Conservation (phyloP, 140 eudicot species). For the Bidens hawaiensis region DNA sequence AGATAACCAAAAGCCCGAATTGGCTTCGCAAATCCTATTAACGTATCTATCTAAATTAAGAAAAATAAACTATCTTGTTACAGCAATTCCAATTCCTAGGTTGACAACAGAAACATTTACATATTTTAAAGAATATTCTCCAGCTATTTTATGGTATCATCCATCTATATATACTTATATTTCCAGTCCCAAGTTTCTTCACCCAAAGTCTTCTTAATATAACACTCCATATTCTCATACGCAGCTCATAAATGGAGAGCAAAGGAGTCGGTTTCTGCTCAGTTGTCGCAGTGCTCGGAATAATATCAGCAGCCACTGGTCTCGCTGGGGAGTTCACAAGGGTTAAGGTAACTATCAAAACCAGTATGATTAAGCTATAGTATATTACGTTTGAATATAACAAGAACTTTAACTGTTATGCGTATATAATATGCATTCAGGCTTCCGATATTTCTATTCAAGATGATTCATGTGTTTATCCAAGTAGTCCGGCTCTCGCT, state of each 20-base stretch:
- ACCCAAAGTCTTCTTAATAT: slow-evolving; percentile 17
- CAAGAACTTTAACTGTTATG: background rate
- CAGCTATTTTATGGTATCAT: background rate
- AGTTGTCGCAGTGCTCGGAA: slow-evolving; percentile 30
- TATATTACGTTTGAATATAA: background rate
- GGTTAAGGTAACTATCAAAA: slow-evolving; percentile 24
- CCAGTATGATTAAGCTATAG: background rate
- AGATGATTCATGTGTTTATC: slow-evolving; percentile 23
- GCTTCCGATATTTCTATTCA: slow-evolving; percentile 10
- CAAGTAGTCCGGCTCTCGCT: slow-evolving; percentile 35
- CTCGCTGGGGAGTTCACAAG: slow-evolving; percentile 25
- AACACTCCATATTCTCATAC: slow-evolving; percentile 14
- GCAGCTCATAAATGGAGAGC: slow-evolving; percentile 17
- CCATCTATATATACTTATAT: background rate
- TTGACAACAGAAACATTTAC: background rate
- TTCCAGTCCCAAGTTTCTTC: background rate
- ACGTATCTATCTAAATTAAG: too few species aligned
- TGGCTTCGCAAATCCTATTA: too few species aligned
- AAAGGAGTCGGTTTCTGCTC: slow-evolving; percentile 6
- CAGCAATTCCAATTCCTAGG: too few species aligned
- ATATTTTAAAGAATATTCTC: background rate
- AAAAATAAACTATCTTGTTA: too few species aligned
- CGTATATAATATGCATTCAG: slow-evolving; percentile 12
- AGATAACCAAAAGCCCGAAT: too few species aligned
- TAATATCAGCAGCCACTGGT: slow-evolving; percentile 27